phyloP scores from a whole-genome alignment of 2,329 filamentous ascomycete genomes.

The Epichloe baconii region DNA sequence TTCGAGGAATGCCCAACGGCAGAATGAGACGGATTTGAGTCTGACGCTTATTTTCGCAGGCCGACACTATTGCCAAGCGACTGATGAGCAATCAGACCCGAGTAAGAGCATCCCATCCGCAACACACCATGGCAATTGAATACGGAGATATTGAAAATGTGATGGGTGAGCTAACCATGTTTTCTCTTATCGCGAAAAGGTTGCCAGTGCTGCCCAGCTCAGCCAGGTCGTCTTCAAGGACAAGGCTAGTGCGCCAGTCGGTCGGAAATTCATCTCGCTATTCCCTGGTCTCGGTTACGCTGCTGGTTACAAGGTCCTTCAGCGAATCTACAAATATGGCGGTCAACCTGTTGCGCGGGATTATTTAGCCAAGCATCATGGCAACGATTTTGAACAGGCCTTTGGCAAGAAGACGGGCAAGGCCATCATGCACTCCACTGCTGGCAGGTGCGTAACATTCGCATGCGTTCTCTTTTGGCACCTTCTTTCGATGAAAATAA shows the following conservation, averaged over 20 bases:
- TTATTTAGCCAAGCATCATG: constrained; percentile 69
- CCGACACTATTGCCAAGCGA: constrained; percentile 96
- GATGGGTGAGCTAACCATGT: constrained; percentile 9
- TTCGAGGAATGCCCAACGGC: constrained; percentile 1
- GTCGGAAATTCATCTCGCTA: constrained; percentile 79
- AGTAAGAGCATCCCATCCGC: constrained; percentile 27
- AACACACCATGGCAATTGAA: neutral
- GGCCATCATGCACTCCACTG: constrained; percentile 93
- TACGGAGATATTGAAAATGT: neutral
- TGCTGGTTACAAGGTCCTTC: constrained; percentile 92
- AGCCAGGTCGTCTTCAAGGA: constrained; percentile 93
- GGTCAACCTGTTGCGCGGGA: constrained; percentile 92
- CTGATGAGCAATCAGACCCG: constrained; percentile 91
- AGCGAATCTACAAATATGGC: constrained; percentile 97
- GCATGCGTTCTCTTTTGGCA: neutral
- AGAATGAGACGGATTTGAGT: neutral
- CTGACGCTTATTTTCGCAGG: constrained; percentile 32
- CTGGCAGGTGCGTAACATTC: constrained; percentile 53
- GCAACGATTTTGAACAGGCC: constrained; percentile 68
- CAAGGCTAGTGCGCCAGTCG: constrained; percentile 56
- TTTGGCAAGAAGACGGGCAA: constrained; percentile 98
- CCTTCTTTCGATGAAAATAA: neutral
- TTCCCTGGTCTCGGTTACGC: constrained; percentile 97
- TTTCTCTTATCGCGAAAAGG: constrained; percentile 11
- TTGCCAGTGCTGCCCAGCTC: constrained; percentile 41